phyloP scores from a whole-genome alignment of 345 rosid species.

The Linum tenue region DNA sequence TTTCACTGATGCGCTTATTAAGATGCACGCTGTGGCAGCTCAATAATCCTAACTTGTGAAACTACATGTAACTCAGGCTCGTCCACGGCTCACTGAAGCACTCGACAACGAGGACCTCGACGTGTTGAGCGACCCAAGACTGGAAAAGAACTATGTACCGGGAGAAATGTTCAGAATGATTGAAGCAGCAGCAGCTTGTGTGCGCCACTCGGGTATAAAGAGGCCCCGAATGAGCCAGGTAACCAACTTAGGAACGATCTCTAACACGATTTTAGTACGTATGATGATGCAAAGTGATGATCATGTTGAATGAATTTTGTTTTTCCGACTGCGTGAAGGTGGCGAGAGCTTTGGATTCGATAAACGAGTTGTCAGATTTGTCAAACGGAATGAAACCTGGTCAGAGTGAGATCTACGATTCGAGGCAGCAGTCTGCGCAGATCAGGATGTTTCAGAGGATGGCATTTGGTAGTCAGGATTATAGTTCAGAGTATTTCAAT shows the following conservation, averaged over 20 bases:
- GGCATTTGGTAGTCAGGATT: slow-evolving; percentile 93
- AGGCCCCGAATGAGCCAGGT: slow-evolving; percentile 98
- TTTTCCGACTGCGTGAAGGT: slow-evolving; percentile 28
- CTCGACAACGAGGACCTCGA: slow-evolving; percentile 63
- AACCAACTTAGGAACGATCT: neutral
- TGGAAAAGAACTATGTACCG: slow-evolving; percentile 47
- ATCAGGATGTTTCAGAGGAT: slow-evolving; percentile 85
- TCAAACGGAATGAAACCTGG: slow-evolving; percentile 92
- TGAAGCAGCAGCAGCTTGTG: slow-evolving; percentile 96
- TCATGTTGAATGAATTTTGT: neutral
- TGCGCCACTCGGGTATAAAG: slow-evolving; percentile 79
- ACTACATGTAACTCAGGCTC: slow-evolving; percentile 45
- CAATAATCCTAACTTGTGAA: neutral
- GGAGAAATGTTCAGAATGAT: slow-evolving; percentile 86
- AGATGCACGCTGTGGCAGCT: neutral
- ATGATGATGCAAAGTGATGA: neutral
- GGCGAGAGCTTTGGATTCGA: slow-evolving; percentile 75
- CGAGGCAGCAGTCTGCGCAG: slow-evolving; percentile 84
- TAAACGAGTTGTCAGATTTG: slow-evolving; percentile 65
- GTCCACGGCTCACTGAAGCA: slow-evolving; percentile 72
- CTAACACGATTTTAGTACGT: neutral
- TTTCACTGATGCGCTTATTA: neutral
- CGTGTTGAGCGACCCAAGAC: slow-evolving; percentile 57
- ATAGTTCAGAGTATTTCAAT: slow-evolving; percentile 60
- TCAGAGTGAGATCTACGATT: slow-evolving; percentile 64